Evolutionary conservation across 257 asterid genomes (phyloP), one percentile per base, ranked within the genome.

Genomic region (Scutellaria baicalensis): DNA sequence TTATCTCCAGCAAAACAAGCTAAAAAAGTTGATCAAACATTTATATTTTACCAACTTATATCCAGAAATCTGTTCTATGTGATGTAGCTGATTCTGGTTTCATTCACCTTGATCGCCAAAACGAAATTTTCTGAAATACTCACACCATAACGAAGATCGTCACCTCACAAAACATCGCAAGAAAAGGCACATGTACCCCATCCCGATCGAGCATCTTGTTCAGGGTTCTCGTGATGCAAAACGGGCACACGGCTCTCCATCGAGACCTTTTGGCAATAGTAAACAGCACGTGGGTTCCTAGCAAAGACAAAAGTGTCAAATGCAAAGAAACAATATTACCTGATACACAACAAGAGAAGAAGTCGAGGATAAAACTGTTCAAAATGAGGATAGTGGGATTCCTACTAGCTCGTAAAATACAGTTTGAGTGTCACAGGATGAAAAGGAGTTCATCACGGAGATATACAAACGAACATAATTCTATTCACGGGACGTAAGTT

Each of bases 21-120:
- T 16, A 27, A 59, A 62, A 57, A 58, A n/a, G n/a, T n/a, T 45
- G 58, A 74, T 38, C 71, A 68, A 74, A 48, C 61, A 42, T 16
- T 0, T 6, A 18, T 7, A 38, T 16, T 39, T 52, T 1, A 48
- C 52, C 43, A 14, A 45, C 33, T 44, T 51, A 63, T 39, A 48
- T 17, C 66, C 42, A 59, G 9, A 12, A 50, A 35, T 60, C 51
- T 69, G 71, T 63, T 59, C 54, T 44, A 14, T 64, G 49, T 59
- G 23, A 64, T 38, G 52, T 47, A 6, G 31, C 69, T 23, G 6
- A 66, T 21, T 48, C 57, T 39, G 48, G 36, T 50, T 54, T 23
- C n/a, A 8, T 57, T 63, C 67, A 50, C 66, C 75, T 3, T 21
- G 21, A 38, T 67, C 20, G 16, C 78, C 44, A 12, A 57, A 38